These are phyloP conservation scores for Acacia pycnantha DNA, from an alignment of 331 rosid species.

Conservation along the genomic window DNA sequence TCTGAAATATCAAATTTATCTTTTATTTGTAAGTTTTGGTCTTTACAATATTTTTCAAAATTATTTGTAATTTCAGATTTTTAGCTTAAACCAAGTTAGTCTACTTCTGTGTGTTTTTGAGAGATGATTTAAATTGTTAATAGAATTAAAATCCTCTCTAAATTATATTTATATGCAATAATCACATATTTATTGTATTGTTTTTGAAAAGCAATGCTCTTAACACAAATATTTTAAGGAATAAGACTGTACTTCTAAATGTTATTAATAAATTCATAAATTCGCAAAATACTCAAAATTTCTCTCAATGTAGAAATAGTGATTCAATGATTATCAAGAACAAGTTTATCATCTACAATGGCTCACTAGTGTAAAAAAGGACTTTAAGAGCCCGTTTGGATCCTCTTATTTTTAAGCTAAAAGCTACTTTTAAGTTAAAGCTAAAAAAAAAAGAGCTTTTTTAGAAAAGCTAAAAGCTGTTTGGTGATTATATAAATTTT, in stretches of 20 bases:
- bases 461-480: no score
- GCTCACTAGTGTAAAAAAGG: no score
- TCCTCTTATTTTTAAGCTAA: no score
- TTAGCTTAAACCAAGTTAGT: background rate
- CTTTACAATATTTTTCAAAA: background rate
- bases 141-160: background rate
- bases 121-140: background rate
- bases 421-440: no score
- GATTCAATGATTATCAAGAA: background rate
- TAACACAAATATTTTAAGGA: no score
- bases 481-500: no score
- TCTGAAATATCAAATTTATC: background rate
- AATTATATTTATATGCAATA: no score
- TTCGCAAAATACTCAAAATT: background rate
- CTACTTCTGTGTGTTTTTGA: background rate
- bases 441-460: no score
- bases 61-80: background rate
- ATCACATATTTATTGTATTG: no score
- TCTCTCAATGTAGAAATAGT: background rate
- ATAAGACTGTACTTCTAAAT: background rate
- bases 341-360: background rate
- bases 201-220: no score
- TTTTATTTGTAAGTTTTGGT: background rate
- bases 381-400: no score
- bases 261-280: background rate